These are phyloP conservation scores for Debaryomycetaceae sp. DNA, from an alignment of 1,139 yeast genomes.

Conservation along the genomic window DNA sequence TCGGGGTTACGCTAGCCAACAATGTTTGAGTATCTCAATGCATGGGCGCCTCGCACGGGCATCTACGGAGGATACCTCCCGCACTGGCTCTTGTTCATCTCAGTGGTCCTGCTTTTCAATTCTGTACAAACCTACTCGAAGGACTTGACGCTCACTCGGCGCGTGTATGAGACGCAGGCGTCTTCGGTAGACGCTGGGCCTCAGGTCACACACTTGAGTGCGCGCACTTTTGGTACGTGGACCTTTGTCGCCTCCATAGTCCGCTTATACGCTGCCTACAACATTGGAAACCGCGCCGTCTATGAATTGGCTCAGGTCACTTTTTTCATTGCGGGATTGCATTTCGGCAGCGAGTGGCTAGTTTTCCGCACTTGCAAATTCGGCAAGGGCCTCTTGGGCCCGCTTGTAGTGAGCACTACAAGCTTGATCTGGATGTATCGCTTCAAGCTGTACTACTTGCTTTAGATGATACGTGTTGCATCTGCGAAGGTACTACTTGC, in stretches of 20 bases:
- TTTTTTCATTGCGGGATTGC: conserved; percentile 74
- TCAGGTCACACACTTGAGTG: conserved; percentile 62
- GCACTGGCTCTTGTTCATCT: conserved; percentile 46
- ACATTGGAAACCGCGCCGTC: conserved; percentile 50
- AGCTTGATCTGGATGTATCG: conserved; percentile 51
- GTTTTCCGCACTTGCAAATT: conserved; percentile 67
- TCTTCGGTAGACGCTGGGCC: conserved; percentile 29
- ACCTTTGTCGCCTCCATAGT: conserved; percentile 78
- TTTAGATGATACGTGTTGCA: no score
- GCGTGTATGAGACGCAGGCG: conserved; percentile 57
- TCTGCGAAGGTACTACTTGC: no score
- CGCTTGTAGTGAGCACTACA: conserved; percentile 52
- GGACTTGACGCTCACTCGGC: conserved; percentile 61
- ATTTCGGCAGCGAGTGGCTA: conserved; percentile 78
- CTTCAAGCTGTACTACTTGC: conserved; percentile 45
- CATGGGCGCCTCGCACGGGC: no score
- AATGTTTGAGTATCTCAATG: no score
- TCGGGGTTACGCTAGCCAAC: no score
- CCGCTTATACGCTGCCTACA: conserved; percentile 77
- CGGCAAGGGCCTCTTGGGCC: conserved; percentile 86
- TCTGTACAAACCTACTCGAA: conserved; percentile 79
- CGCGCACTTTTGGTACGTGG: conserved; percentile 98
- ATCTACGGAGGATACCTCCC: conserved; percentile 25
- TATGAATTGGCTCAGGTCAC: conserved; percentile 75
- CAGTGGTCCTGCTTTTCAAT: conserved; percentile 83